Evolutionary conservation across 2,329 filamentous ascomycete species (phyloP).

Genomic region (Cladophialophora yegresii): DNA sequence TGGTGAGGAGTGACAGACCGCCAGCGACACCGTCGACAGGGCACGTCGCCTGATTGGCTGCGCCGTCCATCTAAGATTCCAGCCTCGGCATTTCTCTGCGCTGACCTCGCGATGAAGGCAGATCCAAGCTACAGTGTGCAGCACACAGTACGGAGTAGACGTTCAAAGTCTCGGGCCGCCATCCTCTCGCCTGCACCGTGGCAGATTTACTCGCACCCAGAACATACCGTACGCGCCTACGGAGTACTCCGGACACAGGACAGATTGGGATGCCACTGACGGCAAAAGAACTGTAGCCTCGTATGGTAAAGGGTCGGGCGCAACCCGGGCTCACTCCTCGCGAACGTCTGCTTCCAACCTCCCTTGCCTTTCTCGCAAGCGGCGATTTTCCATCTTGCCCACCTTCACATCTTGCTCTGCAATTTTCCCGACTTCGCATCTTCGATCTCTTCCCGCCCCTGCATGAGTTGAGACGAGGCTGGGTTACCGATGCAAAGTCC

Average conservation of each 20-base stretch:
- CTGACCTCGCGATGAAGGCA: no score
- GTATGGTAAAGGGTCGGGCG: background rate
- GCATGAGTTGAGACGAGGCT: constrained; percentile 13
- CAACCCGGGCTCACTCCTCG: background rate
- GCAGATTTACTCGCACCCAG: no score
- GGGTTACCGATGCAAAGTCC: background rate
- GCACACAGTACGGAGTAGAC: no score
- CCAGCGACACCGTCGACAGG: background rate
- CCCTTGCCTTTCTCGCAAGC: background rate
- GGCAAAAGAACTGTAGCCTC: background rate
- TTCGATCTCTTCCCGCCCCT: background rate
- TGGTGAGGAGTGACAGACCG: background rate
- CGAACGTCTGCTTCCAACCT: background rate
- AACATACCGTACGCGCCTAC: background rate
- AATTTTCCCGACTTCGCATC: background rate
- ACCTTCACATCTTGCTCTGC: background rate
- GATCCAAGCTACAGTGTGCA: no score
- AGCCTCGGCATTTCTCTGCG: background rate
- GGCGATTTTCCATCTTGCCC: background rate
- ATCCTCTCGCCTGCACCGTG: background rate
- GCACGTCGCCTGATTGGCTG: background rate
- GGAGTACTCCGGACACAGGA: no score
- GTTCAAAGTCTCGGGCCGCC: no score
- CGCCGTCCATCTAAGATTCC: background rate
- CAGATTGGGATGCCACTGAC: background rate